These are phyloP conservation scores for Biscogniauxia marginata DNA, from an alignment of 2,329 filamentous ascomycete genomes.

Conservation along the genomic window DNA sequence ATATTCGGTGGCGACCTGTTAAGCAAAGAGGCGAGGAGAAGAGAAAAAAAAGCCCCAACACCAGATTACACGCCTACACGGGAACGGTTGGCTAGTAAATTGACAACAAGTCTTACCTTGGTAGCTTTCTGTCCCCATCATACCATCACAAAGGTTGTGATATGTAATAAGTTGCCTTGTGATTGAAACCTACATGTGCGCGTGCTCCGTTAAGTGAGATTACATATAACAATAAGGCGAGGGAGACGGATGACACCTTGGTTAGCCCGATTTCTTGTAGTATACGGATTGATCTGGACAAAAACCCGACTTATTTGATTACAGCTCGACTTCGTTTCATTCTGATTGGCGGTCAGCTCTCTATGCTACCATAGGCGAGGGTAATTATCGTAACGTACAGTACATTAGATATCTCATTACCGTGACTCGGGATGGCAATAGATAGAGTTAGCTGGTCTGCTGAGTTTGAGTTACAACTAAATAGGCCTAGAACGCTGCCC, in stretches of 20 bases:
- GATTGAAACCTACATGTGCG: background rate
- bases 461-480: background rate
- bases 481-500: background rate
- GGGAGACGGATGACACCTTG: background rate
- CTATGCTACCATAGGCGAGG: no score
- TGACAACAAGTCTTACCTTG: background rate
- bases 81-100: background rate
- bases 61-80: background rate
- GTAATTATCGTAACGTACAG: no score
- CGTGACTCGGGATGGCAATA: no score
- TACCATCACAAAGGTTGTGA: background rate
- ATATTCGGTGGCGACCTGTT: background rate
- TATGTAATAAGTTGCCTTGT: background rate
- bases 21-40: background rate
- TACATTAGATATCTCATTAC: no score
- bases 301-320: no score
- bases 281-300: no score
- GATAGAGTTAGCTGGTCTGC: background rate
- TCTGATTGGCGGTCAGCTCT: no score
- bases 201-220: background rate
- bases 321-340: no score
- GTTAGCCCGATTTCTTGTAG: background rate
- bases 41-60: background rate
- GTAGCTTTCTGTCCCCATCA: background rate
- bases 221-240: background rate